Base-by-base conservation (phyloP, 805 yeast species). In the Kodamaea hsintzibuensis region DNA sequence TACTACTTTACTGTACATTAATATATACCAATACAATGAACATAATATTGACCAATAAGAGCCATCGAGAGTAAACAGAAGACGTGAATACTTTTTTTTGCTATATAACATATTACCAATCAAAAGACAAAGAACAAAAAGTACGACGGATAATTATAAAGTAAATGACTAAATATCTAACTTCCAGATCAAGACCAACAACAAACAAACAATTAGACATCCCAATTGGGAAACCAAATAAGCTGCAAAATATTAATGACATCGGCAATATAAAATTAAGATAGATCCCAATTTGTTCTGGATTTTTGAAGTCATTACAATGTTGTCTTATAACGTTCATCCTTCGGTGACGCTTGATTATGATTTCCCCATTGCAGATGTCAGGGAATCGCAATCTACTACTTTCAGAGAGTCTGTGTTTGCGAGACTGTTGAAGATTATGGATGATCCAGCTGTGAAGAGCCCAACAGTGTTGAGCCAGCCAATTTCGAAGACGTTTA, bases 351-450 rank as follows among this genome's bases (percentile, higher is more conserved):
- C 42, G 7, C 60, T 64, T 38, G 58, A 54, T 8, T 63, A 64
- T 48, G 43, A 40, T 10, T 51, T 39, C 33, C 52, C 52, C 19
- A 16, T 5, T 35, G 42, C 30, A 17, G 40, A 42, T 39, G 47
- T 39, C 63, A 35, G n/a, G 43, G 19, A 42, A 19, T 33, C 17
- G n/a, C n/a, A n/a, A n/a, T 9, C 44, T 12, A 8, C 39, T n/a
- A 35, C 39, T n/a, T 40, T 25, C 16, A 58, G 52, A 40, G 67
- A 65, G 30, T 55, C 58, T 8, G 52, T 57, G 38, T 60, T 62
- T 44, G 54, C 50, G 22, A 60, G 60, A 42, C 57, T 61, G 30
- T 56, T 65, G 49, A 62, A 45, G 45, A 55, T 63, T n/a, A 52
- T 53, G 7, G 62, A 57, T 40, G 57, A 54, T 9, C 58, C 57